phyloP scores from a whole-genome alignment of 176 grass and related monocot species.

The Oryza australiensis region DNA sequence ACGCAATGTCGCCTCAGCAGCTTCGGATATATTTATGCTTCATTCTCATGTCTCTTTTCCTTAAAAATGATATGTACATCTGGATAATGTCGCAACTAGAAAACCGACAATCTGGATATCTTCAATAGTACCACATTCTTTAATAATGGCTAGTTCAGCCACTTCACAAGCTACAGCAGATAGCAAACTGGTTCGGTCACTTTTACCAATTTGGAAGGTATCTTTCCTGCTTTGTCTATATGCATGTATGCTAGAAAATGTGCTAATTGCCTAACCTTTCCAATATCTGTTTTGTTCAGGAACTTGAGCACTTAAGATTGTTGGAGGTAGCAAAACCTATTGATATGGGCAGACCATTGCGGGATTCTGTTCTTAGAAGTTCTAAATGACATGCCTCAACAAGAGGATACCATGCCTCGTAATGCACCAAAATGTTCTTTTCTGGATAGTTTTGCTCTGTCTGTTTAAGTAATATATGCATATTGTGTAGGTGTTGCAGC shows the following conservation, averaged over 20 bases:
- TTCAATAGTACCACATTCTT: constrained; percentile 66
- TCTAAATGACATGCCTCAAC: too few relatives aligned
- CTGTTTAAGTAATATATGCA: too few relatives aligned
- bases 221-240: too few relatives aligned
- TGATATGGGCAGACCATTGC: constrained; percentile 53
- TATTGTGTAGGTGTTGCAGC: too few relatives aligned
- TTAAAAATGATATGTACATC: constrained; percentile 58
- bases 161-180: constrained; percentile 50
- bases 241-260: constrained; percentile 28
- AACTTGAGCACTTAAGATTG: constrained; percentile 52
- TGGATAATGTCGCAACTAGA: constrained; percentile 42
- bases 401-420: too few relatives aligned
- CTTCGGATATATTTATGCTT: constrained; percentile 55
- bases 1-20: constrained; percentile 46
- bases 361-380: constrained; percentile 53
- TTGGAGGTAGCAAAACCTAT: constrained; percentile 52
- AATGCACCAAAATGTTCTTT: too few relatives aligned
- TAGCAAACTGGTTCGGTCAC: constrained; percentile 92
- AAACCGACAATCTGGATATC: constrained; percentile 68
- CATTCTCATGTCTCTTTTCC: constrained; percentile 28
- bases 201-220: constrained; percentile 89
- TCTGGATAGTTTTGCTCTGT: too few relatives aligned
- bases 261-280: constrained; percentile 27
- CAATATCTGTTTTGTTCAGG: constrained; percentile 49
- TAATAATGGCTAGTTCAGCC: constrained; percentile 51